phyloP scores from a whole-genome alignment of 1,139 yeast species.

The Maudiozyma humilis region DNA sequence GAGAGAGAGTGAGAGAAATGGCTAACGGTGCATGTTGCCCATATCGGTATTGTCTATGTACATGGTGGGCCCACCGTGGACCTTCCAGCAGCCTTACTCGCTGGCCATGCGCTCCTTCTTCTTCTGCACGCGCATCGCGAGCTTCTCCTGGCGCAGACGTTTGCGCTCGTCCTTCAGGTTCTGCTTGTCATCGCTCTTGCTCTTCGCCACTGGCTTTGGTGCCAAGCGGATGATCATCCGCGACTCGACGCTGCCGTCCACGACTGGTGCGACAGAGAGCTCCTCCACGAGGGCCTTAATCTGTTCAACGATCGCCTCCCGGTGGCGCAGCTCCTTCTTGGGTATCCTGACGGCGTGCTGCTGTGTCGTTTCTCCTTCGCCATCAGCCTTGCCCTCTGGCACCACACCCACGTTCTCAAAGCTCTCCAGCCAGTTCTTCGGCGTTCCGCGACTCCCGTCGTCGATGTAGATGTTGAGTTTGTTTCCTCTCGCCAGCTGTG shows the following conservation, averaged over 20 bases:
- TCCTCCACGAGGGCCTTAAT: conserved; percentile 9
- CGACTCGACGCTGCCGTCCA: conserved; percentile 27
- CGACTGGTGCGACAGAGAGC: conserved; percentile 5
- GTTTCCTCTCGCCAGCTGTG: conserved; percentile 34
- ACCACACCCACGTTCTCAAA: conserved; percentile 13
- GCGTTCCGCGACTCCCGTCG: conserved; percentile 21
- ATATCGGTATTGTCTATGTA: too few species aligned
- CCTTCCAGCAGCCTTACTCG: not conserved
- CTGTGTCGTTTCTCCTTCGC: not conserved
- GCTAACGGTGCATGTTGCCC: not conserved
- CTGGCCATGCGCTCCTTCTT: conserved; percentile 11
- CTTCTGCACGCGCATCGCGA: conserved; percentile 19
- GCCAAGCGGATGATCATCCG: conserved; percentile 26
- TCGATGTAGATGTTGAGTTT: conserved; percentile 35
- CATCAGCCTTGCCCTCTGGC: not conserved
- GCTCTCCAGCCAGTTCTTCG: conserved; percentile 22
- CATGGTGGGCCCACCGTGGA: not conserved
- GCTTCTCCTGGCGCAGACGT: conserved; percentile 25
- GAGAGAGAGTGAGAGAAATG: too few species aligned
- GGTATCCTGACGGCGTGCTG: conserved; percentile 6
- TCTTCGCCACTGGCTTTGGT: conserved; percentile 21
- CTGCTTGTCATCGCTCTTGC: conserved; percentile 15
- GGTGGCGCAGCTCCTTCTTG: conserved; percentile 10
- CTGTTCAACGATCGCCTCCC: conserved; percentile 20
- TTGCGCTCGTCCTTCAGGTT: conserved; percentile 24